Base-by-base conservation (phyloP, 2,329 filamentous ascomycete species). In the Microdochium paspali region DNA sequence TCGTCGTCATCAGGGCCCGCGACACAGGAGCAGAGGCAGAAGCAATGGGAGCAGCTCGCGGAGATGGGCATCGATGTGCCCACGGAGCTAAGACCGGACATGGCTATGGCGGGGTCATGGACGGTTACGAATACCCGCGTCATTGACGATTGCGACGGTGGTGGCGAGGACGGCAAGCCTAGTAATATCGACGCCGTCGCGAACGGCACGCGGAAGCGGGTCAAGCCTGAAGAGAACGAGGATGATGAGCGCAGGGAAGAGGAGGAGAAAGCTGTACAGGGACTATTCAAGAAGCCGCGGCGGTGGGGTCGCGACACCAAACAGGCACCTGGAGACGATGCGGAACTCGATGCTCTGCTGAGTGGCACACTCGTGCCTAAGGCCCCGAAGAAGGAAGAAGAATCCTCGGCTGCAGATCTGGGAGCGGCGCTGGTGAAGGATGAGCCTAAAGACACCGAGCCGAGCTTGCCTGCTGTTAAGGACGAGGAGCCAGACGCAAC, bases 81-180 rank as follows among this genome's bases (percentile, higher is more conserved):
- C 1, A 82, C 87, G 42, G 82, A 86, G 54, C 82, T 88, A 48
- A 75, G 88, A 50, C 74, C 77, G 2, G 87, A 93, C 50, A 82
- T 96, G 79, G 90, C 90, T 4, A 82, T 96, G 71, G 83, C 85
- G 3, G 89, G 93, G 26, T 87, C 95, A 46, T 98, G 91, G 91
- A 81, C 88, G 0, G 78, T 84, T 10, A 82, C 79, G 49, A 80
- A 77, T 5, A 78, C 87, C 35, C 74, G 80, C 42, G 73, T 80
- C 3, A 66, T 83, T 21, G 66, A 73, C 13, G 70, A 73, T 10
- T 54, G 56, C 21, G 68, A 73, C 20, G 67, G 68, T 5, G 64
- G 66, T 42, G 65, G 68, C 24, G 66, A 65, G n/a, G n/a, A 62
- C 67, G 25, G n/a, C n/a, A 66, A 69, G 6, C 61, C 63, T 24